Percentiles rank a stretch among this genome's conserved stretches.
Evolutionary conservation across 2,329 filamentous ascomycete genomes (phyloP).

Genomic region (Aspergillus cejpii): DNA sequence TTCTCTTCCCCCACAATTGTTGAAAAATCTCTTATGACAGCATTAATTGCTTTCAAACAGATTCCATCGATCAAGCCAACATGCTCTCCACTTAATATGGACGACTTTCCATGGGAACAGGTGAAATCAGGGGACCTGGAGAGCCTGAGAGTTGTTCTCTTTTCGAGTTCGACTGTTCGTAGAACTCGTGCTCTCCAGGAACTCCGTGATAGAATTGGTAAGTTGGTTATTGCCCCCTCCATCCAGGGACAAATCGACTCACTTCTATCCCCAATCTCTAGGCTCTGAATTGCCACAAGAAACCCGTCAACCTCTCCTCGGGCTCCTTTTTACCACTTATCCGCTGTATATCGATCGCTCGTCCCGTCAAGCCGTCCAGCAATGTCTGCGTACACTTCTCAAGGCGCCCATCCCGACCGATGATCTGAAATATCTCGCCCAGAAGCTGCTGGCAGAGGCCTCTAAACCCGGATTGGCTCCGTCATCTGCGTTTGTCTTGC

Average conservation of each 20-base stretch:
- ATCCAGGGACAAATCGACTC: background rate
- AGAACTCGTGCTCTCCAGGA: constrained; percentile 39
- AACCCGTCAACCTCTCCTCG: constrained; percentile 48
- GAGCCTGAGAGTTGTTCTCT: constrained; percentile 35
- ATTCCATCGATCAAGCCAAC: constrained; percentile 19
- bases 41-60: constrained; percentile 27
- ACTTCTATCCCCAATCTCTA: constrained; percentile 13
- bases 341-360: constrained; percentile 77
- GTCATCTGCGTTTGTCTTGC: constrained; percentile 75
- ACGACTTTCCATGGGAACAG: constrained; percentile 41
- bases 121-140: constrained; percentile 39
- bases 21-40: constrained; percentile 40
- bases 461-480: constrained; percentile 70
- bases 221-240: constrained; percentile 3
- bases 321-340: constrained; percentile 78
- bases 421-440: constrained; percentile 53
- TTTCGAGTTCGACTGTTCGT: constrained; percentile 40
- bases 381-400: constrained; percentile 66
- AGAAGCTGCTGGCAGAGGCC: constrained; percentile 63
- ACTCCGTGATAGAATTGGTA: constrained; percentile 43
- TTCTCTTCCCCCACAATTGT: constrained; percentile 20
- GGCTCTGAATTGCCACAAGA: constrained; percentile 30
- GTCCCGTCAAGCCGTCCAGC: constrained; percentile 75
- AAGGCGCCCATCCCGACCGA: constrained; percentile 49
- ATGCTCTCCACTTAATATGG: constrained; percentile 36